Evolutionary conservation across 306 rosid genomes (phyloP).

Genomic region (Crotalaria pallida): DNA sequence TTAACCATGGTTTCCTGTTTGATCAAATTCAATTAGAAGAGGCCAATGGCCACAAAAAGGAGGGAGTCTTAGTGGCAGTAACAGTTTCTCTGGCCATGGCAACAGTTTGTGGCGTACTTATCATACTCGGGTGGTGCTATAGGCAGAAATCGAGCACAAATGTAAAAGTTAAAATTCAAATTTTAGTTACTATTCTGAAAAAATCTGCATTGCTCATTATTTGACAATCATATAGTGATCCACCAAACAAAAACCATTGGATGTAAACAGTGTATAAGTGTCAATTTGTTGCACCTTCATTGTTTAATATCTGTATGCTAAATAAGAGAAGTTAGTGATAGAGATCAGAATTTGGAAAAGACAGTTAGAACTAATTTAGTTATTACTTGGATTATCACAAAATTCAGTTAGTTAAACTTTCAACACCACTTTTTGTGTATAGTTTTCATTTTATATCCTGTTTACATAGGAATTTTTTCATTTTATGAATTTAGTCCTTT

Average conservation of each 20-base stretch:
- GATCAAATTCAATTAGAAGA: no score
- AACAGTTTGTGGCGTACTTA: not conserved
- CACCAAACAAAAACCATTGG: not conserved
- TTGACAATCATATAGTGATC: not conserved
- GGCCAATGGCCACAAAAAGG: no score
- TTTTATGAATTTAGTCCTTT: not conserved
- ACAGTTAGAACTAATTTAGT: no score
- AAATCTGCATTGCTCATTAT: not conserved
- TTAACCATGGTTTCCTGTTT: no score
- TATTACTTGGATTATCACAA: no score
- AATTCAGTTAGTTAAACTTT: not conserved
- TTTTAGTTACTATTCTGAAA: not conserved
- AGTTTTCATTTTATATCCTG: not conserved
- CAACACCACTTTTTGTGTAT: not conserved
- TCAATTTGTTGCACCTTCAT: not conserved
- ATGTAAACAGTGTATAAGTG: not conserved
- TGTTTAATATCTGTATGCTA: not conserved
- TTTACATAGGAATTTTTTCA: not conserved
- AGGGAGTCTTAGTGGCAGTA: constrained; percentile 17
- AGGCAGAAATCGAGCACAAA: constrained; percentile 3
- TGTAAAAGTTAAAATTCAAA: constrained; percentile 15
- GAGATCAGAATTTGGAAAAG: not conserved
- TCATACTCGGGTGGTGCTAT: constrained; percentile 20
- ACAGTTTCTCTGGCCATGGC: constrained; percentile 14
- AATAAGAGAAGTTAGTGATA: not conserved